A percentile compares a stretch with the other conserved stretches of the same genome.
phyloP scores from a whole-genome alignment of 1,284 basidiomycete species.

The Schizophyllum amplum region DNA sequence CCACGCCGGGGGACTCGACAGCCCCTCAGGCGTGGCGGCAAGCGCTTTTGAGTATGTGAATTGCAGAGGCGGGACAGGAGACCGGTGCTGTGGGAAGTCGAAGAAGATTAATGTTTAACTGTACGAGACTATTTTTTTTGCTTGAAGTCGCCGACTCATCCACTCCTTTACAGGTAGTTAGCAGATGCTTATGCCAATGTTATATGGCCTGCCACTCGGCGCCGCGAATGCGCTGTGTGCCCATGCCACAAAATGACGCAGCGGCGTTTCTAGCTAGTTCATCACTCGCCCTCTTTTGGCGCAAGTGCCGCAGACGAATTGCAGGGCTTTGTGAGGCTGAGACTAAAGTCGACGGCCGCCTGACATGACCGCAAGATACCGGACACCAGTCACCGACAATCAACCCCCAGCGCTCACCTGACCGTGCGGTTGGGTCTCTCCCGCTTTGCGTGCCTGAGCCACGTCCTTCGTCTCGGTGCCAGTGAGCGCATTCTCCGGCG shows the following conservation, averaged over 20 bases:
- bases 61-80: neutral
- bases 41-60: constrained; percentile 41
- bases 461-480: neutral
- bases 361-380: neutral
- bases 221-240: too few relatives aligned
- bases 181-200: too few relatives aligned
- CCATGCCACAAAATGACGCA: too few relatives aligned
- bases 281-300: too few relatives aligned
- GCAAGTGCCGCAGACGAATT: too few relatives aligned
- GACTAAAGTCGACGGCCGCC: neutral
- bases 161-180: too few relatives aligned
- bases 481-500: neutral
- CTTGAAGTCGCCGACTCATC: too few relatives aligned
- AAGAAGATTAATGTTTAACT: too few relatives aligned
- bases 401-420: neutral
- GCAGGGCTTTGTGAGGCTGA: neutral
- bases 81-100: neutral
- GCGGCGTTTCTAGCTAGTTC: too few relatives aligned
- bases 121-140: too few relatives aligned
- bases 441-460: neutral
- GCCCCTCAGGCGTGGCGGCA: constrained; percentile 65
- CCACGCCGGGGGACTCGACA: constrained; percentile 48
- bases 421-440: too few relatives aligned
- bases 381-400: neutral
- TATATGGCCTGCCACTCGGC: too few relatives aligned